Evolutionary conservation across 768 basidiomycete genomes (phyloP), one percentile per base, ranked within the genome.

Genomic region (Pulveroboletus sp.): DNA sequence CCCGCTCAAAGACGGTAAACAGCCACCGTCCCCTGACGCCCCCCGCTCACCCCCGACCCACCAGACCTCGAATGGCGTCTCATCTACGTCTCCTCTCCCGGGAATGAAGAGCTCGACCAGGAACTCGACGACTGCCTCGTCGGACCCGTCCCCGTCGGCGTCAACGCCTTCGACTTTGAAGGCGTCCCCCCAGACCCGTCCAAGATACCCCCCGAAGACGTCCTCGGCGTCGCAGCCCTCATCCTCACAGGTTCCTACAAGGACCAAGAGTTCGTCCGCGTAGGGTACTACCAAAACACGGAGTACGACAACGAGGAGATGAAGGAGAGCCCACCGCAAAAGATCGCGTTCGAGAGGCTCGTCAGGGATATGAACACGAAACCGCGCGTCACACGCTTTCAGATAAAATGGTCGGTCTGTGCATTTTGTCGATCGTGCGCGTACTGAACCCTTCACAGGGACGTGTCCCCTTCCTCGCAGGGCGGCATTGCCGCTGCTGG

Each of bases 221-320:
- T 95, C 27, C 78, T 99, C 12, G 96, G 96, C 39, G 94, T 99
- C 16, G 91, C 95, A 2, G 96, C 95, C 6, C 85, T 98, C 64
- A 97, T 99, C 61, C 80, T 99, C 44, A 98, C 94, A 0, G 96
- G 93, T 7, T 90, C 89, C 11, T 99, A 98, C 70, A 83, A 85
- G 32, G 95, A 97, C 44, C 94, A 96, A 62, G 96, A 98, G 67
- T 99, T 99, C 63, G 95, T 99, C n/a, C 84, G 95, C 39, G 94
- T 99, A 23, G 96, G 96, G 7, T 98, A 99, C 67, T 99, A 99
- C 68, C 96, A 98, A 71, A 94, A 98, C 64, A 97, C 94, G 22
- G 95, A 98, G 68, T 98, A 97, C 63, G 95, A 96, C 67, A 91
- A 89, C 59, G 89, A 93, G 45, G 92, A 91, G 69, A 85, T 94